Base-by-base conservation (phyloP, 331 rosid species). In the Quercus tomentella region DNA sequence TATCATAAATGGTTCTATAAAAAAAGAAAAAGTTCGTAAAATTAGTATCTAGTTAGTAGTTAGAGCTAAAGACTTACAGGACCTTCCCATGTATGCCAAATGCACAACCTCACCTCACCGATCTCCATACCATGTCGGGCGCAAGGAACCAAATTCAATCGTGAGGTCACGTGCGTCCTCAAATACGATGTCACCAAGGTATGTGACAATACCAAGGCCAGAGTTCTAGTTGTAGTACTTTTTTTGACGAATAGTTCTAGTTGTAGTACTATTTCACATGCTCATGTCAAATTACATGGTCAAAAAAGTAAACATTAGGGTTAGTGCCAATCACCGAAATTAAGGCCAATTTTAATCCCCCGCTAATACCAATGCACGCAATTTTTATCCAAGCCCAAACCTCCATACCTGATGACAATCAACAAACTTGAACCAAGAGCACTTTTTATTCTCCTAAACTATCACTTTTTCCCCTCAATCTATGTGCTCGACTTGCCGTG, bases 401-500 rank as follows among this genome's bases (percentile, higher is more conserved):
- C 76, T 77, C 81, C 80, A 78, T 78, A 37, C 70, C 67, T 22
- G 76, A 79, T 75, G 68, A 77, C 83, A 73, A 82, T 12, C 66
- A 43, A 78, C 30, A 76, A 31, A 52, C 85, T 68, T 73, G 41
- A n/a, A 87, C 55, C 49, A 49, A 22, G 71, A 35, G 37, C 61
- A 74, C 83, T 81, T 43, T 33, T 73, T 52, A 79, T 62, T 63
- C 83, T 20, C 15, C 4, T 11, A 2, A 70, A 61, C 65, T 70
- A 68, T 66, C 79, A 57, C 61, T 61, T 72, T 33, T 58, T 9
- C 15, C 2, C 71, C 81, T 72, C 81, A 78, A 84, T 65, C 70
- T 74, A 41, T 56, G 85, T 75, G 87, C 87, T 56, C 80, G 37
- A 73, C 49, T 49, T 80, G 87, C 85, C 76, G 81, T 82, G 83